Evolutionary conservation across 495 filamentous ascomycete species (phyloP).

Genomic region (Hyaloscypha finlandica): DNA sequence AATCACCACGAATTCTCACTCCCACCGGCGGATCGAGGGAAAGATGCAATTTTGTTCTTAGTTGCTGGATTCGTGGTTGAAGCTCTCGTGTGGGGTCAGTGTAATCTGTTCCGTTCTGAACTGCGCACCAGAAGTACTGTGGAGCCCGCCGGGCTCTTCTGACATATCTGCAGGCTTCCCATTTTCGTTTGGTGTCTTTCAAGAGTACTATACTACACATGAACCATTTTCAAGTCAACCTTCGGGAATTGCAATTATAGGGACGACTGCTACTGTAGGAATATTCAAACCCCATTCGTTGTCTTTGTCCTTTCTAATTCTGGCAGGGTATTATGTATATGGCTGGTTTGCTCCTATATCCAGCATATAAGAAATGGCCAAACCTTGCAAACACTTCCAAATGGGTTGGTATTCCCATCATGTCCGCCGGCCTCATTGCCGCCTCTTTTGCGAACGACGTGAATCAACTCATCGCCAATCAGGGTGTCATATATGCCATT

Average conservation of each 20-base stretch:
- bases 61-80: slow-evolving; percentile 58
- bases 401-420: slow-evolving; percentile 19
- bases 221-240: slow-evolving; percentile 39
- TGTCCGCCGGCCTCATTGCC: slow-evolving; percentile 36
- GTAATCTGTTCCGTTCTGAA: neutral
- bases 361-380: slow-evolving; percentile 18
- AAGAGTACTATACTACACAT: slow-evolving; percentile 47
- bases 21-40: slow-evolving; percentile 53
- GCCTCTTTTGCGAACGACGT: slow-evolving; percentile 46
- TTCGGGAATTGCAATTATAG: slow-evolving; percentile 36
- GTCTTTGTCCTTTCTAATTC: neutral
- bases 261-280: slow-evolving; percentile 30
- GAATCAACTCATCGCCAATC: slow-evolving; percentile 49
- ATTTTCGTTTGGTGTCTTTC: slow-evolving; percentile 54
- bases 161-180: slow-evolving; percentile 45
- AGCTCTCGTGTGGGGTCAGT: slow-evolving; percentile 59
- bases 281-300: neutral
- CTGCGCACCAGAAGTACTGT: neutral
- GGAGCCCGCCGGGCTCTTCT: slow-evolving; percentile 12
- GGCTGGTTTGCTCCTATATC: slow-evolving; percentile 7
- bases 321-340: slow-evolving; percentile 28
- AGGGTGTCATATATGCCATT: slow-evolving; percentile 50
- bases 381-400: slow-evolving; percentile 10
- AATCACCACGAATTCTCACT: slow-evolving; percentile 30
- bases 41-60: slow-evolving; percentile 59